phyloP scores from a whole-genome alignment of 768 basidiomycete genomes.

The Phanerodontia chrysosporium region DNA sequence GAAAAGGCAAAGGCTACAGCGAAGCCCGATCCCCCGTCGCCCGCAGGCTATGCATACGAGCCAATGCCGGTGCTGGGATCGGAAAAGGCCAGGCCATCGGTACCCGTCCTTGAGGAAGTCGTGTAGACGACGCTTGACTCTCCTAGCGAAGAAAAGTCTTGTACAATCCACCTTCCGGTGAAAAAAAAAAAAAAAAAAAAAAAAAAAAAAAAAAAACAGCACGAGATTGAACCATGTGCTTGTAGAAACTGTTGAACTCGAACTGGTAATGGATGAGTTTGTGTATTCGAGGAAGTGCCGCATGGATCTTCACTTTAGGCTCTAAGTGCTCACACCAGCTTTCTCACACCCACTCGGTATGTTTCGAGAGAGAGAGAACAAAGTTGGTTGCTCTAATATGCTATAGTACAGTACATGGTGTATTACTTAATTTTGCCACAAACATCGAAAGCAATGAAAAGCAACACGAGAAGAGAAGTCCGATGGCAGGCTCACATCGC shows the following conservation, averaged over 20 bases:
- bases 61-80: not conserved
- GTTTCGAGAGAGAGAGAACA: constrained; percentile 9
- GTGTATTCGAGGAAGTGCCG: too few species aligned
- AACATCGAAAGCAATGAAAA: constrained; percentile 15
- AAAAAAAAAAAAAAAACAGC: too few species aligned
- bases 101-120: not conserved
- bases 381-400: constrained; percentile 10
- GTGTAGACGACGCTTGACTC: too few species aligned
- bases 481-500: constrained; percentile 1
- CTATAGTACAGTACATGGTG: constrained; percentile 14
- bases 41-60: not conserved
- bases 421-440: constrained; percentile 13
- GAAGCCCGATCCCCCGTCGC: not conserved
- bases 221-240: too few species aligned
- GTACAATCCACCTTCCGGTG: too few species aligned
- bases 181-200: too few species aligned
- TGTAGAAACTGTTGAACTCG: too few species aligned
- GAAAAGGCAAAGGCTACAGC: not conserved
- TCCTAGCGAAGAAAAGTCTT: too few species aligned
- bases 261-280: too few species aligned
- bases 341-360: too few species aligned
- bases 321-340: too few species aligned
- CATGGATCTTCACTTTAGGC: too few species aligned
- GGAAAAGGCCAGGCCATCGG: not conserved
- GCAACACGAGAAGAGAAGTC: constrained; percentile 8